A percentile compares a stretch with the other conserved stretches of the same genome.
These are phyloP conservation scores for Candida arabinofermentans DNA, from an alignment of 805 yeast genomes.

Conservation along the genomic window DNA sequence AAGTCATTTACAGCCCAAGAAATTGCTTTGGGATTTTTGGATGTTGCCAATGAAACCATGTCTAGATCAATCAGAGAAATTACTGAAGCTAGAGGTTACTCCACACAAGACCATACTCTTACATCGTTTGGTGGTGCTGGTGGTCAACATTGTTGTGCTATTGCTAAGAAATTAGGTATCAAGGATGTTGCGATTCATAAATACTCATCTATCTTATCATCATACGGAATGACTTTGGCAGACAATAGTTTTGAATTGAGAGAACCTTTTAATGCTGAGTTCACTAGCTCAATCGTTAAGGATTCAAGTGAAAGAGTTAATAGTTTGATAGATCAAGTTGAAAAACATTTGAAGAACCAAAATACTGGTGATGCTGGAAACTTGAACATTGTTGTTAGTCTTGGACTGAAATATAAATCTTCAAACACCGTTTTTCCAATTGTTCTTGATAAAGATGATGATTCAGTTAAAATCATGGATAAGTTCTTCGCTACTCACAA, in stretches of 20 bases:
- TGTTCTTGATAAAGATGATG: slow-evolving; percentile 20
- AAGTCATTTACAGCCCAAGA: slow-evolving; percentile 36
- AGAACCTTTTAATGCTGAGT: slow-evolving; percentile 13
- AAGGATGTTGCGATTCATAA: slow-evolving; percentile 40
- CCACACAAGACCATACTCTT: slow-evolving; percentile 38
- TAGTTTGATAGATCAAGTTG: slow-evolving; percentile 32
- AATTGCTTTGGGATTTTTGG: slow-evolving; percentile 42
- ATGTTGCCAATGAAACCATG: slow-evolving; percentile 44
- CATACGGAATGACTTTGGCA: slow-evolving; percentile 43
- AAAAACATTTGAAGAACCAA: slow-evolving; percentile 35
- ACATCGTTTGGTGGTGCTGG: slow-evolving; percentile 51
- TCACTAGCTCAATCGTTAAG: not conserved
- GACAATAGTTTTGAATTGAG: slow-evolving; percentile 19
- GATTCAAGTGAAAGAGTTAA: slow-evolving; percentile 33
- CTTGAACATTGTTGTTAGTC: slow-evolving; percentile 59
- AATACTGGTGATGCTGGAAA: slow-evolving; percentile 62
- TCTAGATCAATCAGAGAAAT: slow-evolving; percentile 44
- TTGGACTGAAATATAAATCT: slow-evolving; percentile 28
- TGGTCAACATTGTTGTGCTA: slow-evolving; percentile 42
- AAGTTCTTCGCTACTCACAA: slow-evolving; percentile 53
- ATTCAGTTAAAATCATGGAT: slow-evolving; percentile 32
- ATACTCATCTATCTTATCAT: slow-evolving; percentile 44
- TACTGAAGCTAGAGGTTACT: slow-evolving; percentile 44
- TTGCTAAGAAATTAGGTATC: slow-evolving; percentile 39
- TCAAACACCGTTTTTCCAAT: slow-evolving; percentile 43